These are phyloP conservation scores for Vigna mungo DNA, from an alignment of 306 rosid species.

Conservation along the genomic window DNA sequence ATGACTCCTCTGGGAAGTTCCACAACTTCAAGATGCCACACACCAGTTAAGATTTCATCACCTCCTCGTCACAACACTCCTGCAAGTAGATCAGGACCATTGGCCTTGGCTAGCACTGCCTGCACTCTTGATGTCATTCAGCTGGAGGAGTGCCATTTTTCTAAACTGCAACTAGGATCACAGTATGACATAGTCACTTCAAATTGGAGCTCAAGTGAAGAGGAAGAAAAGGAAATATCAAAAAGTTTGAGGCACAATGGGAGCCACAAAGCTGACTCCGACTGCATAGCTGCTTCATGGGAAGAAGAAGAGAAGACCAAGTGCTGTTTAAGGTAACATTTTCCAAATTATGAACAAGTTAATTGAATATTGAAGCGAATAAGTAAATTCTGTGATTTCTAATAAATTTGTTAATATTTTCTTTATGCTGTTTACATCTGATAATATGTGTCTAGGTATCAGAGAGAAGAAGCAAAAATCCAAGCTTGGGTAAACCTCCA, in stretches of 20 bases:
- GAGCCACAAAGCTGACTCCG: slow-evolving; percentile 64
- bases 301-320: slow-evolving; percentile 87
- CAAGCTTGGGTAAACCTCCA: slow-evolving; percentile 98
- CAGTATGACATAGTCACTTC: slow-evolving; percentile 74
- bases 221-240: slow-evolving; percentile 92
- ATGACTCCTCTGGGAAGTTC: slow-evolving; percentile 99
- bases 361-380: neutral
- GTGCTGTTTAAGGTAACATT: slow-evolving; percentile 78
- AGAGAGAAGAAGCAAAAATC: slow-evolving; percentile 95
- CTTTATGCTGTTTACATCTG: neutral
- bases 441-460: slow-evolving; percentile 61
- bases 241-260: slow-evolving; percentile 89
- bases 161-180: slow-evolving; percentile 75
- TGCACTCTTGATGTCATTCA: slow-evolving; percentile 61
- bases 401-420: neutral
- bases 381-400: neutral
- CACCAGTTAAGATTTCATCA: slow-evolving; percentile 83
- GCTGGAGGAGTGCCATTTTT: slow-evolving; percentile 85
- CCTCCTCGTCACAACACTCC: slow-evolving; percentile 97
- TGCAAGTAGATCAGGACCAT: slow-evolving; percentile 81
- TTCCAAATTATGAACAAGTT: neutral
- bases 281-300: slow-evolving; percentile 77
- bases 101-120: slow-evolving; percentile 54
- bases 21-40: slow-evolving; percentile 89
- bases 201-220: slow-evolving; percentile 95